Base-by-base conservation (phyloP, 2,329 filamentous ascomycete genomes). In the Leptoxyphium fumago region DNA sequence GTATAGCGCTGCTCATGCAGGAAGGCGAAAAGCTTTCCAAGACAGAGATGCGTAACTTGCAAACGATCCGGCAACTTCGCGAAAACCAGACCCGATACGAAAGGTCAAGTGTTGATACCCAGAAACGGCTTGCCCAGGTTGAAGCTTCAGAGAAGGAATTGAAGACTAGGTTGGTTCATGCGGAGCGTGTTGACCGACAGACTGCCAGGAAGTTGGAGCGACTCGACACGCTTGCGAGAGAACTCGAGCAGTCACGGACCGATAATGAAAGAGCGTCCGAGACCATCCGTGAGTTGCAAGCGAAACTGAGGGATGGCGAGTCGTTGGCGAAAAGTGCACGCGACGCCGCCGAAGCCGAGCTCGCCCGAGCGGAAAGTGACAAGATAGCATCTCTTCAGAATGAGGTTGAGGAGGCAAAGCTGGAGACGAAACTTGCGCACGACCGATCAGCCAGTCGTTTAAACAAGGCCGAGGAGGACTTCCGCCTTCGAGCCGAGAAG, bases 1-100 rank as follows among this genome's bases (percentile, higher is more conserved):
- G 84, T 59, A 93, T 96, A 55, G 85, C 88, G 2, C 68, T 88
- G 40, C 68, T 98, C 10, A 83, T 98, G 71, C 82, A 94, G 53
- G 91, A 98, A 66, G 91, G 93, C 0, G 84, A 91, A 54, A 87
- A 82, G 52, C 71, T 96, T 8, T 88, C 86, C 1, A 84, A 82
- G 53, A 83, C 77, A 0, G 91, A 98, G 60, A 76, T 95, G 62
- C 86, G 87, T 56, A 80, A 93, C 50, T 73, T 89, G 48, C 77
- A 77, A 5, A 80, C 81, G 3, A 84, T 96, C 55, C 94, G 91
- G 62, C 88, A 85, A 56, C 65, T 96, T 46, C 70, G 74, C 11
- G 60, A 67, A 41, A 72, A 75, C 51, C 56, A 68, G 11, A 51
- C 60, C 10, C 73, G 77, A 40, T 70, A 68, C 40, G 69, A 69